phyloP scores from a whole-genome alignment of 768 basidiomycete species.

The Mrakia hoshinonis region DNA sequence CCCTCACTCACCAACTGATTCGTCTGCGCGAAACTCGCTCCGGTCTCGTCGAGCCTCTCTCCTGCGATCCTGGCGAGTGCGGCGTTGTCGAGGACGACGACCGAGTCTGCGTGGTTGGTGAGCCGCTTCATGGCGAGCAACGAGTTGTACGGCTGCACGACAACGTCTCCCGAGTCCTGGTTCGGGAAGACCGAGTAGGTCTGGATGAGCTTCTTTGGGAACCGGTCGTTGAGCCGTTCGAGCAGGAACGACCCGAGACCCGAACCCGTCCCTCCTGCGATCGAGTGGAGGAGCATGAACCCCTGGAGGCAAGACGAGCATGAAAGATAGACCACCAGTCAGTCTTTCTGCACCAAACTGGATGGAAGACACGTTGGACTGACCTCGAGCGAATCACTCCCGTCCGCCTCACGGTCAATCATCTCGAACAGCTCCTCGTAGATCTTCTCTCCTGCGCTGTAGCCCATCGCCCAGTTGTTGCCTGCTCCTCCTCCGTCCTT shows the following conservation, averaged over 20 bases:
- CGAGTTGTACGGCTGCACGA: slow-evolving; percentile 97
- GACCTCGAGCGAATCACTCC: slow-evolving; percentile 92
- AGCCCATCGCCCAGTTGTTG: slow-evolving; percentile 98
- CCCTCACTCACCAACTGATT: slow-evolving; percentile 64
- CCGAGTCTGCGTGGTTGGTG: slow-evolving; percentile 92
- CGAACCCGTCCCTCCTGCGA: slow-evolving; percentile 96
- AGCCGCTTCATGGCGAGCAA: slow-evolving; percentile 84
- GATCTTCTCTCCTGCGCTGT: slow-evolving; percentile 74
- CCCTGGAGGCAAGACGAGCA: slow-evolving; percentile 51
- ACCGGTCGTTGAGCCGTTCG: slow-evolving; percentile 91
- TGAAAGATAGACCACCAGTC: not conserved
- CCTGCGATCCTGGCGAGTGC: slow-evolving; percentile 86
- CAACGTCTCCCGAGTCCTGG: slow-evolving; percentile 66
- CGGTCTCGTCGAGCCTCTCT: slow-evolving; percentile 72
- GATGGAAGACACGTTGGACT: slow-evolving; percentile 30
- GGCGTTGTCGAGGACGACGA: slow-evolving; percentile 94
- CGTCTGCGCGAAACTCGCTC: slow-evolving; percentile 78
- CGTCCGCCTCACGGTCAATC: slow-evolving; percentile 96
- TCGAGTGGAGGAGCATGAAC: slow-evolving; percentile 97
- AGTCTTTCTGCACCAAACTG: not conserved
- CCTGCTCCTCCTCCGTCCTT: slow-evolving; percentile 98
- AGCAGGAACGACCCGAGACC: slow-evolving; percentile 96
- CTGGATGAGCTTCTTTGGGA: slow-evolving; percentile 97
- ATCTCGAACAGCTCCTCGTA: slow-evolving; percentile 99
- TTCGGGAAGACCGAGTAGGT: slow-evolving; percentile 99